Evolutionary conservation across 495 filamentous ascomycete genomes (phyloP).

Genomic region (Podospora anserina): DNA sequence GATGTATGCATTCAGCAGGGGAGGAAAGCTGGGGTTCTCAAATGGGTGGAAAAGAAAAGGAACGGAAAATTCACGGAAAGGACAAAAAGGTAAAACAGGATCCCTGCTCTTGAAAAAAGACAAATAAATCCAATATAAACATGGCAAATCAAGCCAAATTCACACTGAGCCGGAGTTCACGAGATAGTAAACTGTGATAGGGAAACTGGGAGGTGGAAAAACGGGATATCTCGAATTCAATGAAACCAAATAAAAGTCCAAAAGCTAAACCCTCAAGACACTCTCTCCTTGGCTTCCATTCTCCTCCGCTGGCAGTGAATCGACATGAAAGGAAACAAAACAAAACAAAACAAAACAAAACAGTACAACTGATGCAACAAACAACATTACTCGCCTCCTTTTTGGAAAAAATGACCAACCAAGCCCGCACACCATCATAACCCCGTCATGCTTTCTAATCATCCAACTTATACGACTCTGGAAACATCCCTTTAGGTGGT

Average conservation of each 20-base stretch:
- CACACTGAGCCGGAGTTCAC: too few species aligned
- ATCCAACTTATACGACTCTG: constrained; percentile 27
- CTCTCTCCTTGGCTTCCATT: neutral
- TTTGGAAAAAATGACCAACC: neutral
- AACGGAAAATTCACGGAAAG: neutral
- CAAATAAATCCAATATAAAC: neutral
- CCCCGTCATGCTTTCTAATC: constrained; percentile 3
- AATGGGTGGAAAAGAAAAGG: neutral
- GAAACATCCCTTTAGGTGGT: constrained; percentile 35
- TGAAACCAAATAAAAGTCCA: neutral
- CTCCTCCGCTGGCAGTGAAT: neutral
- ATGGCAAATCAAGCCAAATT: neutral
- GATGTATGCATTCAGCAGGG: neutral
- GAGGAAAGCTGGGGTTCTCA: neutral
- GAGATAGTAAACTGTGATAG: neutral
- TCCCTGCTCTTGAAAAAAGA: neutral
- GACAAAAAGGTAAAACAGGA: neutral
- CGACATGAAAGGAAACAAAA: neutral
- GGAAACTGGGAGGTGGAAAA: neutral
- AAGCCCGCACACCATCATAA: neutral
- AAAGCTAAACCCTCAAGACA: neutral
- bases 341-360: neutral
- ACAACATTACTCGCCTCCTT: neutral
- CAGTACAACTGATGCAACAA: neutral
- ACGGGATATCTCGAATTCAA: constrained; percentile 15